Evolutionary conservation across 352 stramenopile genomes (phyloP), one percentile per base, ranked within the genome.

Genomic region (Thalassiosira oceanica): DNA sequence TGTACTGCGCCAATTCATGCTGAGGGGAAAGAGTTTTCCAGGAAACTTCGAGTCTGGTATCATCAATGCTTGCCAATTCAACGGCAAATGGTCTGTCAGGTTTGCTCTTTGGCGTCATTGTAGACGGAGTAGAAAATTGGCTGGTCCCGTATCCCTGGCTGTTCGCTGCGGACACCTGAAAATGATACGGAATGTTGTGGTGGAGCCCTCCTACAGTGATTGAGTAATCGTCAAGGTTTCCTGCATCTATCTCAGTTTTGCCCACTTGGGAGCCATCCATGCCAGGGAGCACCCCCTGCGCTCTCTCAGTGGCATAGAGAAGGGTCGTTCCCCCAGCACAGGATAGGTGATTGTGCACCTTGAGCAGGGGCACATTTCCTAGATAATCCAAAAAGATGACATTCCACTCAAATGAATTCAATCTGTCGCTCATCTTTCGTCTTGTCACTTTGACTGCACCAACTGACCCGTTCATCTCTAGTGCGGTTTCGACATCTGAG

Each of bases 61-160:
- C 85, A 1, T 97, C 93, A 21, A 94, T 93, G 61, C 97, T 97
- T 85, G 88, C 97, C 3, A 94, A 90, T n/a, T 92, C 93, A 0
- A 98, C 90, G 73, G 55, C 55, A 37, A 60, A 58, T 51, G 61
- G 57, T 45, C 43, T 37, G 54, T 67, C 64, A 43, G 61, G 67
- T 18, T 3, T 57, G 26, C 60, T 58, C 45, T 62, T 61, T n/a
- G 57, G 51, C 31, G 55, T 37, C 13, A 74, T 41, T 45, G 24
- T 41, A 26, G 45, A 61, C 36, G 65, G 69, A 15, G 42, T 67
- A 10, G 69, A 80, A 58, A 71, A 65, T 18, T 53, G 55, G 10
- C 35, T 21, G 37, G 21, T 51, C 21, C 69, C 69, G 46, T 66
- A 79, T 10, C 37, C 68, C 31, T 36, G 50, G 18, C 56, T 57